Percentiles rank a stretch among this genome's conserved stretches.
phyloP scores from a whole-genome alignment of 352 stramenopile species.

The Globisporangium mamillatum region DNA sequence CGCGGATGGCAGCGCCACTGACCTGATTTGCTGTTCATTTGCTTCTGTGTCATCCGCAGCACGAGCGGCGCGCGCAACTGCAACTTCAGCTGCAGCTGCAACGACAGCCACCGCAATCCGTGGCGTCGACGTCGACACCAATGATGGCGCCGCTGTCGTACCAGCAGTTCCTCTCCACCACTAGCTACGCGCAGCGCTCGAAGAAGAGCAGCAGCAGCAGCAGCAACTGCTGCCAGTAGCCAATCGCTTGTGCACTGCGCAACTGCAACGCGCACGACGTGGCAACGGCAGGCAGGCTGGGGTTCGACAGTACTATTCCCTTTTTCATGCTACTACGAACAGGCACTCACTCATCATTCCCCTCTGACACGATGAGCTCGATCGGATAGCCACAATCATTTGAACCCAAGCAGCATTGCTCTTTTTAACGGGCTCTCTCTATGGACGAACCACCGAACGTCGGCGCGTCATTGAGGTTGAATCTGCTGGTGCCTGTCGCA shows the following conservation, averaged over 20 bases:
- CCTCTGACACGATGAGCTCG: neutral
- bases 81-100: slow-evolving; percentile 4
- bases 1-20: neutral
- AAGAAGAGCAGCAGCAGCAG: slow-evolving; percentile 15
- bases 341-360: neutral
- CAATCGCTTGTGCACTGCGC: neutral
- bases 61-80: neutral
- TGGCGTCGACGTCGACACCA: neutral
- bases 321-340: neutral
- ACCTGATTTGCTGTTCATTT: neutral
- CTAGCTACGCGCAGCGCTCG: slow-evolving; percentile 48
- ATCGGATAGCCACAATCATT: neutral
- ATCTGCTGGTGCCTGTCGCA: neutral
- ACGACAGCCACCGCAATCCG: neutral
- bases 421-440: neutral
- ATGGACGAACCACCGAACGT: neutral
- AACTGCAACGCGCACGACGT: neutral
- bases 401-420: slow-evolving; percentile 1
- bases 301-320: too few relatives aligned
- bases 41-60: neutral
- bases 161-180: slow-evolving; percentile 49
- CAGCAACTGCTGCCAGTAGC: slow-evolving; percentile 1
- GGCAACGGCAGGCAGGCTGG: neutral
- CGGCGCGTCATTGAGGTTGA: neutral
- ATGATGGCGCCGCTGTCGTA: slow-evolving; percentile 30